A percentile compares a stretch with the other conserved stretches of the same genome.
Evolutionary conservation across 441 rosid genomes (phyloP).

Genomic region (Caryocar brasiliense): DNA sequence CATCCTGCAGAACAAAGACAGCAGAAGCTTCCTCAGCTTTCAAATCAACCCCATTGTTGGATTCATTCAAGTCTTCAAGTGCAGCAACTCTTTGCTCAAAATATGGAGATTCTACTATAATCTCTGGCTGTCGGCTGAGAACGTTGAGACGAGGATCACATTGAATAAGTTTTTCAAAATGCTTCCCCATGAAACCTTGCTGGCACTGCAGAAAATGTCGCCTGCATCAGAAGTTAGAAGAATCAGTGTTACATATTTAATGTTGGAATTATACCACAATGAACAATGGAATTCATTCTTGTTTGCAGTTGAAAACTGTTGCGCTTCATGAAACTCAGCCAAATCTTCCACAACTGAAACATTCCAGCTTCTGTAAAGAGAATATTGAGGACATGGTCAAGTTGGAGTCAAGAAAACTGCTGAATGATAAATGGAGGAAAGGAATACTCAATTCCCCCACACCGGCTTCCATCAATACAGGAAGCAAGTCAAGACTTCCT

Average conservation of each 20-base stretch:
- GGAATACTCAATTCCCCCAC: no score
- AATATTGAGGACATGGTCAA: no score
- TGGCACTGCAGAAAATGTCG: constrained; percentile 45
- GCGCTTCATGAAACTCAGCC: no score
- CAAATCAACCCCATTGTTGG: constrained; percentile 11
- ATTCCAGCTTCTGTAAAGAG: no score
- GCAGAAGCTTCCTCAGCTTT: constrained; percentile 20
- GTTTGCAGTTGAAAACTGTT: no score
- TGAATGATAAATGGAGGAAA: no score
- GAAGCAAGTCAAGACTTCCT: no score
- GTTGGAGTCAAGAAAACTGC: no score
- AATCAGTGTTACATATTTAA: background rate
- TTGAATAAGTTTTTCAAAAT: constrained; percentile 51
- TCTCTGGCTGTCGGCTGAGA: constrained; percentile 42
- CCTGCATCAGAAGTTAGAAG: constrained; percentile 16
- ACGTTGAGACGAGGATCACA: constrained; percentile 54
- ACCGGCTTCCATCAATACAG: no score
- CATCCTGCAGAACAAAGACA: constrained; percentile 24
- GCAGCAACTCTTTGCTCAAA: constrained; percentile 25
- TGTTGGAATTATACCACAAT: background rate
- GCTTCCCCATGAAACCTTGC: constrained; percentile 39
- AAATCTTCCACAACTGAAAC: no score
- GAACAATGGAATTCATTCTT: background rate
- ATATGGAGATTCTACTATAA: constrained; percentile 32
- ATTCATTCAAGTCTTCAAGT: constrained; percentile 21